Percentiles rank a stretch among this genome's conserved stretches.
Conservation (phyloP, 805 yeast genomes). For the Ogataea philodendri region DNA sequence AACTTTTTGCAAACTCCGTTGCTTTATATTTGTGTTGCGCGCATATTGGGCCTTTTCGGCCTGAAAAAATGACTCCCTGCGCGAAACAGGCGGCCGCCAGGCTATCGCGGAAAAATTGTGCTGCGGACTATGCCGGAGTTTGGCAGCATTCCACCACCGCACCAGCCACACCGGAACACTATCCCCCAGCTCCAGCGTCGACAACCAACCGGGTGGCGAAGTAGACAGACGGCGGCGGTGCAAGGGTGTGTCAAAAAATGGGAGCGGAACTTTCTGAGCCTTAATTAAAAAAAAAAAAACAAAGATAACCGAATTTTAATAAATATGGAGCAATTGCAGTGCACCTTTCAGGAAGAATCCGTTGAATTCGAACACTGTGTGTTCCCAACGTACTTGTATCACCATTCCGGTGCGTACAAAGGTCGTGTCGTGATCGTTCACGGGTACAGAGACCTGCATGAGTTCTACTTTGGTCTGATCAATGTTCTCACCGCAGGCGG, state of each 20-base stretch:
- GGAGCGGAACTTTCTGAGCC: constrained; percentile 6
- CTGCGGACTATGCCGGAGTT: constrained; percentile 14
- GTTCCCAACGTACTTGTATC: constrained; percentile 25
- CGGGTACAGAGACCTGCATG: constrained; percentile 65
- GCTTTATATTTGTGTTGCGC: constrained; percentile 6
- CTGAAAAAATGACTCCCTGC: neutral
- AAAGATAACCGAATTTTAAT: too few relatives aligned
- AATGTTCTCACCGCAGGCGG: constrained; percentile 54
- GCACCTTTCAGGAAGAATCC: neutral
- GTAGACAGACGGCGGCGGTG: too few relatives aligned
- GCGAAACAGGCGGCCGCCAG: neutral
- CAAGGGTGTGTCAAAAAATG: constrained; percentile 3
- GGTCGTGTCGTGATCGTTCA: constrained; percentile 64
- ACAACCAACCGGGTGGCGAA: too few relatives aligned
- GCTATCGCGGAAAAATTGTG: constrained; percentile 3
- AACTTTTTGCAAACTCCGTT: constrained; percentile 7
- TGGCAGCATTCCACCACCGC: too few relatives aligned
- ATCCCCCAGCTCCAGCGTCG: too few relatives aligned
- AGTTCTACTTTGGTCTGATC: constrained; percentile 47
- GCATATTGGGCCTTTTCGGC: constrained; percentile 13
- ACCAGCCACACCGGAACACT: constrained; percentile 8
- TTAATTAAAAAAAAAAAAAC: too few relatives aligned
- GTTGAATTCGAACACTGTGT: constrained; percentile 22
- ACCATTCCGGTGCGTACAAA: constrained; percentile 27
- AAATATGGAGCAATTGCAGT: constrained; percentile 3